Evolutionary conservation across 495 filamentous ascomycete species (phyloP).

Genomic region (Platismatia glauca): DNA sequence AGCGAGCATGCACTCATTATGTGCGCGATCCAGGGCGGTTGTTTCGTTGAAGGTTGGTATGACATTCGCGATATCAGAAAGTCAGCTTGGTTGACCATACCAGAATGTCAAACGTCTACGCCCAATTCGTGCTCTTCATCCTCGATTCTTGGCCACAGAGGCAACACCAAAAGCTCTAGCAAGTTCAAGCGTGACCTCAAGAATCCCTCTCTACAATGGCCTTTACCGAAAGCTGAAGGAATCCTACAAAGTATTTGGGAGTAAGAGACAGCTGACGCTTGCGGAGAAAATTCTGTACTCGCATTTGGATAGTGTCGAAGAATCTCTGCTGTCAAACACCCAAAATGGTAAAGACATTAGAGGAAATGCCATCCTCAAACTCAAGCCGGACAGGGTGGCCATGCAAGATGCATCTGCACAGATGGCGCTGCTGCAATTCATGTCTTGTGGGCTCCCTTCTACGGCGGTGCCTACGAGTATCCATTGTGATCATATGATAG

Average conservation of each 20-base stretch:
- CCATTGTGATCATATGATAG: constrained; percentile 99
- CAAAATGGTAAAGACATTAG: constrained; percentile 73
- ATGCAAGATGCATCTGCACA: constrained; percentile 99
- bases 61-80: not conserved
- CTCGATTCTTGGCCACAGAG: constrained; percentile 30
- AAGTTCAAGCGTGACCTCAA: constrained; percentile 34
- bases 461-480: constrained; percentile 97
- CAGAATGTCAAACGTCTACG: not conserved
- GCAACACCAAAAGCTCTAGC: constrained; percentile 22
- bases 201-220: constrained; percentile 57
- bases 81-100: not conserved
- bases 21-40: not conserved
- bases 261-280: constrained; percentile 62
- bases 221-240: constrained; percentile 48
- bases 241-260: constrained; percentile 65
- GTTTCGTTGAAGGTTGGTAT: constrained; percentile 9
- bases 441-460: constrained; percentile 83
- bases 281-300: constrained; percentile 98
- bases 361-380: constrained; percentile 85
- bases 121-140: not conserved
- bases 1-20: constrained; percentile 1
- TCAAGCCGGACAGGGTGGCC: constrained; percentile 94
- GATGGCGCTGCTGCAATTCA: constrained; percentile 97
- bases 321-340: constrained; percentile 70
- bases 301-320: constrained; percentile 79